A percentile compares a stretch with the other conserved stretches of the same genome.
phyloP scores from a whole-genome alignment of 208 protist species.

The Strigomonas culicis region DNA sequence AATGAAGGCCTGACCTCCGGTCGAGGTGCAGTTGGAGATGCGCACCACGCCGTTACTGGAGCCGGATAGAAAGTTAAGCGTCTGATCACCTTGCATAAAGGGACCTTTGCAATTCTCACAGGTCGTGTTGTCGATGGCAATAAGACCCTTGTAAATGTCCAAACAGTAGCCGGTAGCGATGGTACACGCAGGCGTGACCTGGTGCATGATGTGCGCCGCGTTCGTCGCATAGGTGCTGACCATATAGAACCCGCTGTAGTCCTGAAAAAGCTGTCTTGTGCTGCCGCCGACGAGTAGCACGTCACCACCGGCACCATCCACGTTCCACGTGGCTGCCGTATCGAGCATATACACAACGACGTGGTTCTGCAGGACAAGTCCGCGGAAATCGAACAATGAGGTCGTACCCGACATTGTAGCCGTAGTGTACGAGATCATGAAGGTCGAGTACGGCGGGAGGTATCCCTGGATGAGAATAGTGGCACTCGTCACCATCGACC shows the following conservation, averaged over 20 bases:
- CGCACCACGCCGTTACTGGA: neutral
- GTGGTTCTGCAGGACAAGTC: neutral
- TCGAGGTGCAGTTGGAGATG: neutral
- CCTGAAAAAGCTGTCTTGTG: neutral
- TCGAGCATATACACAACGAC: constrained; percentile 3
- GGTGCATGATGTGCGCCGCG: neutral
- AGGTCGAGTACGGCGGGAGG: constrained; percentile 1
- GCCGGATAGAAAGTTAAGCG: neutral
- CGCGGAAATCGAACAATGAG: neutral
- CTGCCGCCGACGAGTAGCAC: neutral
- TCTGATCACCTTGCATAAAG: neutral
- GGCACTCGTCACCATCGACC: neutral
- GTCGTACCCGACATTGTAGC: neutral
- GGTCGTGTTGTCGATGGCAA: neutral
- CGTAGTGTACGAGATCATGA: neutral
- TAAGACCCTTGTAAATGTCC: neutral
- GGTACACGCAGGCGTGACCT: neutral
- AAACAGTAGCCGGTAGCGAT: neutral
- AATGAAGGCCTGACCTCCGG: neutral
- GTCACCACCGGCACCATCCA: neutral
- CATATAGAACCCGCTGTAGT: constrained; percentile 1
- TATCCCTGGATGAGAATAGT: neutral
- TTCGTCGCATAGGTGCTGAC: neutral
- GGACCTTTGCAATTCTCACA: neutral
- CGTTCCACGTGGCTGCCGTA: neutral